Base-by-base conservation (phyloP, 345 rosid species). In the Lenwebbia sp. region DNA sequence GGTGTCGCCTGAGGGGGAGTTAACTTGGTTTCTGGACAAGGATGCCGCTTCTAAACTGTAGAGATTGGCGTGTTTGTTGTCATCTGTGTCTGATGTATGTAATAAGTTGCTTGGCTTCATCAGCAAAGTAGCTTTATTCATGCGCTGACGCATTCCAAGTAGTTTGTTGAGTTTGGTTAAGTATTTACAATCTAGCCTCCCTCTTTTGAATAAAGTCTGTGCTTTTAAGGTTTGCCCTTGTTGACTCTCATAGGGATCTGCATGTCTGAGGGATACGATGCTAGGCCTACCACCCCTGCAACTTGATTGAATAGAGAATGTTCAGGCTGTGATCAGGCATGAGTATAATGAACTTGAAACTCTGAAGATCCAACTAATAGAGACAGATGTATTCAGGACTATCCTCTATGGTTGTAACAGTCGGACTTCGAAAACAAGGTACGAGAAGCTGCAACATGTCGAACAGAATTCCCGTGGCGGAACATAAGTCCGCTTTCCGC, bases 11-110 rank as follows among this genome's bases (percentile, higher is more conserved):
- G 97, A 95, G 88, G 96, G 92, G 11, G 96, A 97, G 86, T 82
- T 96, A 19, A 91, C 93, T 86, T 97, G 96, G 98, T 94, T 94
- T 90, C 89, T 97, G 87, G 99, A 96, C 92, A 93, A 92, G 88
- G 94, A 86, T 75, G 99, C 99, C 0, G 92, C 93, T 86, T 95
- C 98, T 3, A 94, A 95, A 90, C 95, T 96, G 33, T 70, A 70
- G 78, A 70, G 78, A 65, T 15, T 4, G 44, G 23, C 44, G 0
- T 65, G 25, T 70, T 70, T 22, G 25, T 17, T 70, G 22, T 33
- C 25, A 19, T 70, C 78, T 33, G 78, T 4, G 44, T 70, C 78
- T 19, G 26, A 70, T 70, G 78, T 13, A 10, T 19, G 78, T 4
- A 70, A 9, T 4, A 70, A 9, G 78, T 33, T 70, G 78, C 78